Conservation (phyloP, 2,329 filamentous ascomycete genomes). For the Venturia nashicola region DNA sequence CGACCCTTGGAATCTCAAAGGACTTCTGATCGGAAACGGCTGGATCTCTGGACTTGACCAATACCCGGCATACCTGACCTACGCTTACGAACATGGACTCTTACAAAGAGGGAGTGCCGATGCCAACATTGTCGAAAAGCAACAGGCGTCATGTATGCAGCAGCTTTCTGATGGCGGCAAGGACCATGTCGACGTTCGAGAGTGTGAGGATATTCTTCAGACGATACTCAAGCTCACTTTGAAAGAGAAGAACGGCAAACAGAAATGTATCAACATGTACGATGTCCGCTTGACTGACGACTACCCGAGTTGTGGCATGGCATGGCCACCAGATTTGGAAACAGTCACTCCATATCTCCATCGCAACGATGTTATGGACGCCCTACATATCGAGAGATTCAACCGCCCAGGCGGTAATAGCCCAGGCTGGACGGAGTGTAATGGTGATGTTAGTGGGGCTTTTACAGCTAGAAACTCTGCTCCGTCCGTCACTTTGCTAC, state of each 20-base stretch:
- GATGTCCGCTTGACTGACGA: conserved; percentile 76
- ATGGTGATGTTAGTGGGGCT: conserved; percentile 58
- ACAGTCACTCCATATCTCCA: conserved; percentile 75
- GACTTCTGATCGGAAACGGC: conserved; percentile 88
- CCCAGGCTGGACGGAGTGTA: conserved; percentile 87
- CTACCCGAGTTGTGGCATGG: conserved; percentile 85
- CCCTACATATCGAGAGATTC: conserved; percentile 63
- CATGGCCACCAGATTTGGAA: conserved; percentile 83
- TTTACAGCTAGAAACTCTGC: conserved; percentile 61
- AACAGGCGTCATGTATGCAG: conserved; percentile 56
- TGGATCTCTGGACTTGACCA: conserved; percentile 91
- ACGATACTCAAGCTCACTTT: conserved; percentile 55
- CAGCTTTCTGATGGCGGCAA: conserved; percentile 45
- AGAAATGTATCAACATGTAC: conserved; percentile 86
- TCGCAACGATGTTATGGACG: conserved; percentile 61
- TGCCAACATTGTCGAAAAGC: conserved; percentile 53
- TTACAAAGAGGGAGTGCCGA: conserved; percentile 53
- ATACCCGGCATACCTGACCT: conserved; percentile 77
- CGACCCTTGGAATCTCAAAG: conserved; percentile 63
- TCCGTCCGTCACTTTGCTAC: conserved; percentile 63
- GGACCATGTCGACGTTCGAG: conserved; percentile 51
- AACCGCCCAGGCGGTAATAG: conserved; percentile 47
- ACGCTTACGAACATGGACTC: conserved; percentile 63
- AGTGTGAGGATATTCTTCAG: conserved; percentile 68
- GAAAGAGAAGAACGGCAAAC: conserved; percentile 20